These are phyloP conservation scores for Chlorella variabilis DNA, from an alignment of 163 green algal genomes.

Conservation along the genomic window DNA sequence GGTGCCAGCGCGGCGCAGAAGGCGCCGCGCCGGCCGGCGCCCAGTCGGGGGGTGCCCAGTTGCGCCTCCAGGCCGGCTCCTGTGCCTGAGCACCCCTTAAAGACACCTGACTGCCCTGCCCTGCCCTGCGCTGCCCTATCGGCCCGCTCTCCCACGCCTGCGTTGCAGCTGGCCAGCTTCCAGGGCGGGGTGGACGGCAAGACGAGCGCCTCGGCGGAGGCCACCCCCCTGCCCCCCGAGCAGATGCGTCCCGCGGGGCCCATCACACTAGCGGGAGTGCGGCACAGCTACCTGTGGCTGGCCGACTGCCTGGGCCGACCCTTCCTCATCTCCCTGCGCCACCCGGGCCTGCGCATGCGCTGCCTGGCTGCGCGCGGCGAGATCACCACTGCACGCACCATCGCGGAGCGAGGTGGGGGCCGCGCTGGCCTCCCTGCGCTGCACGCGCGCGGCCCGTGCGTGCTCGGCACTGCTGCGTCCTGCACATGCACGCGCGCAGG, in stretches of 20 bases:
- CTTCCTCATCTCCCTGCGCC: slow-evolving; percentile 66
- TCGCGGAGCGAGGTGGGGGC: slow-evolving; percentile 57
- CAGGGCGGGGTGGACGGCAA: slow-evolving; percentile 44
- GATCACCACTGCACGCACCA: slow-evolving; percentile 48
- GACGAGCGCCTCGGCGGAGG: slow-evolving; percentile 38
- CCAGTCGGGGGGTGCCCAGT: too few species aligned
- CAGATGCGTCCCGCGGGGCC: slow-evolving; percentile 60
- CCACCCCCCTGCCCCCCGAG: slow-evolving; percentile 60
- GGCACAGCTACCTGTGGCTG: slow-evolving; percentile 58
- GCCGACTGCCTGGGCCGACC: slow-evolving; percentile 63
- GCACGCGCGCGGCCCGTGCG: too few species aligned
- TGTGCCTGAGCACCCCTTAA: too few species aligned
- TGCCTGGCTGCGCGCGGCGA: slow-evolving; percentile 70
- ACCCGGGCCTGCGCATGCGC: slow-evolving; percentile 67
- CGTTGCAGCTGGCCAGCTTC: slow-evolving; percentile 53
- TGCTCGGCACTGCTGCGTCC: too few species aligned
- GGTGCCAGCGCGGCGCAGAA: too few species aligned
- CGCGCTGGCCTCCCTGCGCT: too few species aligned
- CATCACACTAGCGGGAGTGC: slow-evolving; percentile 47
- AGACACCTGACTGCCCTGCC: too few species aligned
- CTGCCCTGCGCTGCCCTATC: too few species aligned
- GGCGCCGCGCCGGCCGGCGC: too few species aligned
- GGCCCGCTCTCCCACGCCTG: too few species aligned
- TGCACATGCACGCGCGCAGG: not conserved
- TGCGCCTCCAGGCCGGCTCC: too few species aligned